Evolutionary conservation across 805 yeast species (phyloP), one percentile per base, ranked within the genome.

Genomic region (Hanseniaspora lachancei): DNA sequence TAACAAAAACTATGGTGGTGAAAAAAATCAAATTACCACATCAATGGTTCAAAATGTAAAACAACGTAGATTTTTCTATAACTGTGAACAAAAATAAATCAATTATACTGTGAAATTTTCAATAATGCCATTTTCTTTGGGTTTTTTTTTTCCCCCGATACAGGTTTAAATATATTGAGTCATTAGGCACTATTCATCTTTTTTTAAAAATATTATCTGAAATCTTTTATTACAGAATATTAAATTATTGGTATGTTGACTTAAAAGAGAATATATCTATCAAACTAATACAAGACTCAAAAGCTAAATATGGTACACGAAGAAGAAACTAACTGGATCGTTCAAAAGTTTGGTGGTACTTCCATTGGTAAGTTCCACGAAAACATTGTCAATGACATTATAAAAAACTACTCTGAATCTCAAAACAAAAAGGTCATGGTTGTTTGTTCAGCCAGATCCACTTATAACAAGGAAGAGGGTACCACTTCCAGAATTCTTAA

Each of bases 311-410:
- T 50, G 49, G 54, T 42, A 16, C 48, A 52, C 27, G 24, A 23
- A 49, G 49, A 44, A 57, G 51, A 48, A 54, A 59, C 62, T 18
- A 78, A 78, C 18, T 84, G 91, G 89, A 68, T 85, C 3, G 85
- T 93, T 7, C 98, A 93, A 69, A 93, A 93, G 70, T 93, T 87
- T 64, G 98, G 98, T 49, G 98, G 98, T 54, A 93, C 98, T 16
- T 82, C 93, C 48, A 96, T 93, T 35, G 98, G 98, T 23, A 93
- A 93, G 68, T 89, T 93, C 68, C 86, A 96, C 10, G 81, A 77
- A 52, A 78, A 83, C 60, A 93, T 93, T 55, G 89, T 88, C 29
- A 84, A 85, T 58, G 86, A 88, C 61, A 88, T 93, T 49, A 86
- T 93, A 49, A 80, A 80, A 64, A 78, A 74, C 24, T 87, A 80